Evolutionary conservation across 495 filamentous ascomycete species (phyloP), one percentile per base, ranked within the genome.

Genomic region (Baudoinia panamericana): DNA sequence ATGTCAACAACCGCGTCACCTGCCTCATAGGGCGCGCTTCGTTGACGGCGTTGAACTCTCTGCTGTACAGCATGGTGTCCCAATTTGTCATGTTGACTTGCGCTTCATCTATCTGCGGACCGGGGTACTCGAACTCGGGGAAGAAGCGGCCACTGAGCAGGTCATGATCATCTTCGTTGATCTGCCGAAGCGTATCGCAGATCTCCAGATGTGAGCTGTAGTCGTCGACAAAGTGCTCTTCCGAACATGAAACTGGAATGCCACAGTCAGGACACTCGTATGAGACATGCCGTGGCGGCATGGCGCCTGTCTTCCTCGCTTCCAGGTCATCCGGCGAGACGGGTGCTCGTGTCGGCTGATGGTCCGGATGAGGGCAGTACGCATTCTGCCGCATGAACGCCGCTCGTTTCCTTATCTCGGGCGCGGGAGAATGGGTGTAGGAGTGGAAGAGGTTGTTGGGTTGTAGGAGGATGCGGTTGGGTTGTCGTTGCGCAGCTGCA

Each of bases 121-220:
- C 81, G 0, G 90, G 84, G 56, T 93, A 94, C 36, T 84, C 70
- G 59, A 95, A 95, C 58, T 99, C 92, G 19, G 80, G 81, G 61
- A 96, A 96, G 61, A 82, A 81, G 10, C 90, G 75, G 13, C 88
- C 88, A 21, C 81, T 87, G 17, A 79, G 73, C 41, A 99, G 64
- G 56, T 99, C 90, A 57, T 99, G 90, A 55, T 96, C 92, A 54
- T 99, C 90, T 63, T 99, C 90, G 52, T 99, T 99, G 59, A 88
- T 84, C 62, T 96, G 74, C 35, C 78, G 68, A 17, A 99, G 65
- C 0, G 77, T 81, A 52, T 99, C 92, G 59, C 90, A 99, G 22
- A 96, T 78, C 56, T 93, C 72, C 15, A 96, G 60, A 56, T 99
- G 90, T 1, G 74, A 67, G 59, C 93, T 88, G 53, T 90, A 99